Evolutionary conservation across 495 filamentous ascomycete species (phyloP).

Genomic region (Hypoxylon lenormandii): DNA sequence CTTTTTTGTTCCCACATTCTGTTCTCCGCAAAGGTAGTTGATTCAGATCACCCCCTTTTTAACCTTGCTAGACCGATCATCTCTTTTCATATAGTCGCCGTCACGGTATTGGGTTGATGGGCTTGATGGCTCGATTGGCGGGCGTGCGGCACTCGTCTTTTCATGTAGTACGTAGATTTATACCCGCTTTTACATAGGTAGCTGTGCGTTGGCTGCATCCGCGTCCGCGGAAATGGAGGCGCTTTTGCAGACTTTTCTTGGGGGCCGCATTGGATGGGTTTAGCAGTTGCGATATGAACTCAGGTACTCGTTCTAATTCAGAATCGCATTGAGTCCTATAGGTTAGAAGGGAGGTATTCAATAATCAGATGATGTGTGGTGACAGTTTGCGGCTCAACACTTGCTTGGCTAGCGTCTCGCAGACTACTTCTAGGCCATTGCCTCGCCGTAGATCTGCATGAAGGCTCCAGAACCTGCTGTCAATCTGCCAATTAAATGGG

Average conservation of each 20-base stretch:
- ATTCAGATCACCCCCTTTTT: background rate
- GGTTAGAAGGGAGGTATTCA: background rate
- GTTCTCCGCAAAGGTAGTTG: background rate
- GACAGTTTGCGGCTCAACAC: background rate
- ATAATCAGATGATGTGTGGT: background rate
- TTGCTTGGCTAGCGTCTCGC: background rate
- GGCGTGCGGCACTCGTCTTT: conserved; percentile 26
- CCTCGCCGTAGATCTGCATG: conserved; percentile 1
- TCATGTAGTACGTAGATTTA: conserved; percentile 40
- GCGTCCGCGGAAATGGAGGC: conserved; percentile 21
- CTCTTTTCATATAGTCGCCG: conserved; percentile 22
- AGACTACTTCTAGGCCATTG: background rate
- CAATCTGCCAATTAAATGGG: too few species aligned
- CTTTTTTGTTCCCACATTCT: conserved; percentile 6
- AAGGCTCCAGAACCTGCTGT: background rate
- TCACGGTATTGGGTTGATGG: conserved; percentile 19
- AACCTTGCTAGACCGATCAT: background rate
- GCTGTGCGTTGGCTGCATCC: conserved; percentile 15
- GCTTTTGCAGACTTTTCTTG: conserved; percentile 8
- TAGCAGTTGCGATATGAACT: too few species aligned
- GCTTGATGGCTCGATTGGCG: conserved; percentile 24
- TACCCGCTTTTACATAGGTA: conserved; percentile 42
- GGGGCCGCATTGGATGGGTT: background rate
- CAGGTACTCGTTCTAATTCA: background rate
- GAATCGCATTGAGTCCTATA: background rate